Percentiles rank a stretch among this genome's conserved stretches.
phyloP scores from a whole-genome alignment of 805 yeast species.

The Monosporozyma solicola region DNA sequence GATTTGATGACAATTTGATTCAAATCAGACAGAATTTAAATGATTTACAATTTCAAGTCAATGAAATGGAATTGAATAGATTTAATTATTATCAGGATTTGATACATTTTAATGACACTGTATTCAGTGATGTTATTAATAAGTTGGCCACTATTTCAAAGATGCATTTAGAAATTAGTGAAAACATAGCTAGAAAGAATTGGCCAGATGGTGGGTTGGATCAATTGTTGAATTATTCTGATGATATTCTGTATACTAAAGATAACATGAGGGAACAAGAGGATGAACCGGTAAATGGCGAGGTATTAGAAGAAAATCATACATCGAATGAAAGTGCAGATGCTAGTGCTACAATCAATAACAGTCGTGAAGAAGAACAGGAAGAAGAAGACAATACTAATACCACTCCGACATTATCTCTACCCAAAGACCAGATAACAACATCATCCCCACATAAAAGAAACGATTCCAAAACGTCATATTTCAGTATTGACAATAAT shows the following conservation, averaged over 20 bases:
- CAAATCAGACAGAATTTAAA: slow-evolving; percentile 58
- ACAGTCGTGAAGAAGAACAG: not conserved
- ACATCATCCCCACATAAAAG: not conserved
- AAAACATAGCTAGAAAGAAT: slow-evolving; percentile 74
- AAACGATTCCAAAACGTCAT: not conserved
- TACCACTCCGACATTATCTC: not conserved
- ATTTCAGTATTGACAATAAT: not conserved
- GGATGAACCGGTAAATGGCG: slow-evolving; percentile 1
- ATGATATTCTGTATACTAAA: slow-evolving; percentile 46
- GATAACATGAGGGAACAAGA: slow-evolving; percentile 11
- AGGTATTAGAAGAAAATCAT: not conserved
- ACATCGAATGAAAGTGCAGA: not conserved
- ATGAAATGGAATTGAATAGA: slow-evolving; percentile 67
- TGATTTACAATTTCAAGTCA: slow-evolving; percentile 63
- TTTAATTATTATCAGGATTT: slow-evolving; percentile 65
- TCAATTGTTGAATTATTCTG: slow-evolving; percentile 50
- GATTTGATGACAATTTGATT: slow-evolving; percentile 28
- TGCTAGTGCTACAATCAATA: not conserved
- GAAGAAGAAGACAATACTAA: not conserved
- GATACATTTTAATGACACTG: slow-evolving; percentile 50
- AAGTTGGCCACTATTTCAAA: slow-evolving; percentile 57
- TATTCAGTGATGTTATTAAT: slow-evolving; percentile 45
- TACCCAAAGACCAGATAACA: not conserved
- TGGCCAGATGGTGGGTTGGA: slow-evolving; percentile 86
- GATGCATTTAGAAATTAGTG: slow-evolving; percentile 75